A percentile compares a stretch with the other conserved stretches of the same genome.
Conservation (phyloP, 2,329 filamentous ascomycete species). For the Fusarium protoensiforme region DNA sequence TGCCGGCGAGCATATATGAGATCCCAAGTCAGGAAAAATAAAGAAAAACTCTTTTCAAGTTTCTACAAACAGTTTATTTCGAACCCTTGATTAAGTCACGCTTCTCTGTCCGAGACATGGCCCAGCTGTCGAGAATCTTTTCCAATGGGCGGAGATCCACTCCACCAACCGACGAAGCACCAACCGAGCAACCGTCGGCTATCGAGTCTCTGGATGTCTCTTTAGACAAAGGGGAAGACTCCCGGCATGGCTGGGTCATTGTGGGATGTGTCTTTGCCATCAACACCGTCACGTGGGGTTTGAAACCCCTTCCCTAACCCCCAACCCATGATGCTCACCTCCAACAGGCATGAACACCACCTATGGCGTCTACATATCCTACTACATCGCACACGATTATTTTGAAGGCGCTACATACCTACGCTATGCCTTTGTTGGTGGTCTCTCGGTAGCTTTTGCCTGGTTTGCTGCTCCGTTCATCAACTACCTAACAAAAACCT, state of each 20-base stretch:
- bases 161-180: not conserved
- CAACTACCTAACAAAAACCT: not conserved
- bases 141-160: not conserved
- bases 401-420: not conserved
- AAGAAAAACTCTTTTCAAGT: not conserved
- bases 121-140: not conserved
- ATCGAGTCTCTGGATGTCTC: not conserved
- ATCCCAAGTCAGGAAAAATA: not conserved
- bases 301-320: not conserved
- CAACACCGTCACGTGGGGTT: not conserved
- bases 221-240: not conserved
- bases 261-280: not conserved
- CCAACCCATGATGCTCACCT: not conserved
- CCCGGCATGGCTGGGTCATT: not conserved
- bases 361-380: not conserved
- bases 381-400: not conserved
- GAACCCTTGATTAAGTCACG: not conserved
- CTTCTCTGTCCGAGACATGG: not conserved
- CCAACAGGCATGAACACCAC: not conserved
- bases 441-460: not conserved
- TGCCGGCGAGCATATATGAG: not conserved
- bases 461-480: not conserved
- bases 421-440: not conserved
- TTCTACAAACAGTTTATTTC: not conserved
- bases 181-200: not conserved